These are phyloP conservation scores for Cyclostephanos tholiformis DNA, from an alignment of 108 stramenopile species.

Conservation along the genomic window DNA sequence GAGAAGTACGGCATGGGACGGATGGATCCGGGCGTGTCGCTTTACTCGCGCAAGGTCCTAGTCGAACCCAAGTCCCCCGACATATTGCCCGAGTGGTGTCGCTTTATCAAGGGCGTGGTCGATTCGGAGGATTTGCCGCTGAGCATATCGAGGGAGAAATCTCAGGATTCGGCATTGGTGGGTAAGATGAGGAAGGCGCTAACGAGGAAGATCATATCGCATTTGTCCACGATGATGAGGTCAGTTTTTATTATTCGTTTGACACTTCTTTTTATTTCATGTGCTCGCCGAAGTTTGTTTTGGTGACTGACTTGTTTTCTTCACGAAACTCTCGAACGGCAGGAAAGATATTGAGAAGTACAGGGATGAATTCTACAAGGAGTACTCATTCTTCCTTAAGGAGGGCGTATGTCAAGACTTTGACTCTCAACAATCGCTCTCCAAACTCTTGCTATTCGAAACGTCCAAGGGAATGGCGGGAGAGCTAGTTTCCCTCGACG, in stretches of 20 bases:
- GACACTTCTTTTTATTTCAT: background rate
- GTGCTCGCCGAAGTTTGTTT: background rate
- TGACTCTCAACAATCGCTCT: constrained; percentile 83
- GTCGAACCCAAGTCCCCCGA: constrained; percentile 92
- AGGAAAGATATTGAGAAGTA: constrained; percentile 91
- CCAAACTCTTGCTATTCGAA: constrained; percentile 96
- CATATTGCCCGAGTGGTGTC: constrained; percentile 98
- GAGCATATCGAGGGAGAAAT: constrained; percentile 93
- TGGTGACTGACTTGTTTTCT: background rate
- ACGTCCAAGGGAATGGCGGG: constrained; percentile 77
- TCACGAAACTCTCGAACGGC: background rate
- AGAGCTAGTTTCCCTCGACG: constrained; percentile 91
- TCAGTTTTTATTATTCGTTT: constrained; percentile 37
- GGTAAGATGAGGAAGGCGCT: constrained; percentile 87
- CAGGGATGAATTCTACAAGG: constrained; percentile 87
- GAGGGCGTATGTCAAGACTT: constrained; percentile 95
- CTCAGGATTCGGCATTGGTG: constrained; percentile 96
- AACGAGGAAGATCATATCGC: constrained; percentile 86
- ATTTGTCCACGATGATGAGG: constrained; percentile 83
- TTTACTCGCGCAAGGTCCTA: constrained; percentile 95
- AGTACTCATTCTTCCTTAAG: constrained; percentile 96
- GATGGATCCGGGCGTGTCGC: constrained; percentile 95
- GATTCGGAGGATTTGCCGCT: constrained; percentile 99
- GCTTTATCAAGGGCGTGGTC: constrained; percentile 95
- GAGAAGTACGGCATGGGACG: constrained; percentile 99